A percentile compares a stretch with the other conserved stretches of the same genome.
Evolutionary conservation across 139 green algal genomes (phyloP).

Genomic region (Coelastrella sp.): DNA sequence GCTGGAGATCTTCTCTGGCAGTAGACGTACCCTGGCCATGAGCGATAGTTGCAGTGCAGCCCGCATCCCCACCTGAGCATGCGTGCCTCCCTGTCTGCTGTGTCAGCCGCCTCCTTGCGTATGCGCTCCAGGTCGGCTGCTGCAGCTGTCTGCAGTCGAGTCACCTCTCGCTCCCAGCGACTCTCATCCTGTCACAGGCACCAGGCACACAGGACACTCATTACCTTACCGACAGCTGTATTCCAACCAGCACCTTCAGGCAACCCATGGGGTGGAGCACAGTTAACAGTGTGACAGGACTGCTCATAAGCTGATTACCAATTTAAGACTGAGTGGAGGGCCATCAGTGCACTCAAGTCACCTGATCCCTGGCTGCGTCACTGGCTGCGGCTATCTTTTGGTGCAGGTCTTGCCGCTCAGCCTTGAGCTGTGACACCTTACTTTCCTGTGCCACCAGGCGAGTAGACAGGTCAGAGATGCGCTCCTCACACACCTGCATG

Average conservation of each 20-base stretch:
- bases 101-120: conserved; percentile 92
- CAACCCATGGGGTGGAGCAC: background rate
- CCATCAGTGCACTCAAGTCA: background rate
- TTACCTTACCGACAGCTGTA: background rate
- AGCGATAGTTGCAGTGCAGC: background rate
- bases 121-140: conserved; percentile 94
- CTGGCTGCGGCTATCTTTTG: conserved; percentile 9
- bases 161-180: conserved; percentile 96
- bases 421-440: conserved; percentile 9
- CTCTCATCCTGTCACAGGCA: conserved; percentile 86
- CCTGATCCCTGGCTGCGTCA: background rate
- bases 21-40: too few relatives aligned
- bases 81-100: conserved; percentile 66
- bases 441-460: background rate
- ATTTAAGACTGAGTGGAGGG: too few relatives aligned
- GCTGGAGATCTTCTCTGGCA: too few relatives aligned
- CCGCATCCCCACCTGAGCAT: conserved; percentile 55
- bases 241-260: background rate
- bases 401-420: conserved; percentile 15
- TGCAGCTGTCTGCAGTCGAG: conserved; percentile 87
- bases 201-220: background rate
- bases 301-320: too few relatives aligned
- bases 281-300: too few relatives aligned
- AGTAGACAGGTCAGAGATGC: background rate
- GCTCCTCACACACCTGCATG: conserved; percentile 18